Conservation (phyloP, 768 basidiomycete species). For the Tulasnella sp. region DNA sequence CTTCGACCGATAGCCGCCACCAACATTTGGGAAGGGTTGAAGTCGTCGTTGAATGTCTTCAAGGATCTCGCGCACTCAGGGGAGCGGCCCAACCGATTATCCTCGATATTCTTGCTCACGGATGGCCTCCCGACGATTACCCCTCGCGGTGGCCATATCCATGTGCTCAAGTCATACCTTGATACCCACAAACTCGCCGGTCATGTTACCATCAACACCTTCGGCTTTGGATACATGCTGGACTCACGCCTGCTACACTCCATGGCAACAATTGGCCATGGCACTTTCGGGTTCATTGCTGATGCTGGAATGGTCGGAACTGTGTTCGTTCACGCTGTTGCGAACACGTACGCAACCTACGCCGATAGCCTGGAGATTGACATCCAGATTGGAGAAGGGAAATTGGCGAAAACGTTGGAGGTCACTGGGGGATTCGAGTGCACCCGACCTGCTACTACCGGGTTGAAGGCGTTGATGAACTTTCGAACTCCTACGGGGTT, state of each 20-base stretch:
- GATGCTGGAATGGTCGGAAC: conserved; percentile 20
- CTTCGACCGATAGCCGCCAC: conserved; percentile 11
- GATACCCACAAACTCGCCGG: conserved; percentile 10
- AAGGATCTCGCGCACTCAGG: not conserved
- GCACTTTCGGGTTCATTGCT: conserved; percentile 16
- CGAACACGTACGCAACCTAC: conserved; percentile 19
- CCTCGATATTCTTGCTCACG: conserved; percentile 18
- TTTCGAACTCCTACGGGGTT: conserved; percentile 1
- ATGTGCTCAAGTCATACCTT: conserved; percentile 17
- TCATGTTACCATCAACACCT: conserved; percentile 18
- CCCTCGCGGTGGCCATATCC: conserved; percentile 19
- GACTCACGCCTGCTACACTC: conserved; percentile 18
- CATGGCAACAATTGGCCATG: conserved; percentile 14
- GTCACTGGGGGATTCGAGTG: not conserved
- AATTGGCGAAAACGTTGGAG: conserved; percentile 12
- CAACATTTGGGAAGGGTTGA: conserved; percentile 20
- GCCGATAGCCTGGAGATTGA: conserved; percentile 12
- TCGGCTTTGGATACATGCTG: conserved; percentile 20
- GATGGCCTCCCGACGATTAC: conserved; percentile 18
- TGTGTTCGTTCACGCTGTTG: conserved; percentile 19
- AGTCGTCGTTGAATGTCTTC: conserved; percentile 18
- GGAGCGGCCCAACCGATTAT: conserved; percentile 7
- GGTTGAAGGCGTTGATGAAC: too few relatives aligned
- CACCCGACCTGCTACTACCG: too few relatives aligned
- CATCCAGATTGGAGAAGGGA: conserved; percentile 14